A percentile compares a stretch with the other conserved stretches of the same genome.
Conservation (phyloP, 2,329 filamentous ascomycete species). For the Clarireedia paspali region DNA sequence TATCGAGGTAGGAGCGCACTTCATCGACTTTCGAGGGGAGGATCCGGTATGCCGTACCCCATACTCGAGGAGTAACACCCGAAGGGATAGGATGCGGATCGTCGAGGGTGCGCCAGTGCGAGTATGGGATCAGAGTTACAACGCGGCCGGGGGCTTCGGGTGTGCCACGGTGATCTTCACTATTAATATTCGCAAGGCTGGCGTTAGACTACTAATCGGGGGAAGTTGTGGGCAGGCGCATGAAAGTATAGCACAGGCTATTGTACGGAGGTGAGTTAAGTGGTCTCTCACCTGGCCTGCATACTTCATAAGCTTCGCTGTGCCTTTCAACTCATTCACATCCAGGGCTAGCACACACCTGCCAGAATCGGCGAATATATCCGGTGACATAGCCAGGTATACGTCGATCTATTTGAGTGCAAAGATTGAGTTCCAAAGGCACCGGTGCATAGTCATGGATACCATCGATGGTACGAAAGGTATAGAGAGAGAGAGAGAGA, state of each 20-base stretch:
- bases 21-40: slow-evolving; percentile 62
- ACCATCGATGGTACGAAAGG: too few relatives aligned
- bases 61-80: slow-evolving; percentile 57
- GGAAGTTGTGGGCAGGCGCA: neutral
- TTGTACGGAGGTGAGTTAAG: too few relatives aligned
- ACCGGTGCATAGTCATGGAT: neutral
- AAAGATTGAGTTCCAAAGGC: neutral
- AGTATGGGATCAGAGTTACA: slow-evolving; percentile 80
- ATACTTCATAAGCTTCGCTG: slow-evolving; percentile 11
- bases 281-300: slow-evolving; percentile 29
- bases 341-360: slow-evolving; percentile 53
- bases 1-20: slow-evolving; percentile 85
- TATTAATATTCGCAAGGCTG: slow-evolving; percentile 32
- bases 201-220: neutral
- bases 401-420: slow-evolving; percentile 55
- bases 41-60: slow-evolving; percentile 91
- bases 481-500: too few relatives aligned
- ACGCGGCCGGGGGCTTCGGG: slow-evolving; percentile 82
- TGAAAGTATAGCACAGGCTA: too few relatives aligned
- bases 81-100: slow-evolving; percentile 45
- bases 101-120: slow-evolving; percentile 70
- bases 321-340: neutral
- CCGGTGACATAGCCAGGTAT: slow-evolving; percentile 86
- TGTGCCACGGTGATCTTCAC: slow-evolving; percentile 91
- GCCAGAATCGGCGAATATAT: slow-evolving; percentile 96